Evolutionary conservation across 2,329 filamentous ascomycete species (phyloP), one percentile per base, ranked within the genome.

Genomic region (Scedosporium boydii): DNA sequence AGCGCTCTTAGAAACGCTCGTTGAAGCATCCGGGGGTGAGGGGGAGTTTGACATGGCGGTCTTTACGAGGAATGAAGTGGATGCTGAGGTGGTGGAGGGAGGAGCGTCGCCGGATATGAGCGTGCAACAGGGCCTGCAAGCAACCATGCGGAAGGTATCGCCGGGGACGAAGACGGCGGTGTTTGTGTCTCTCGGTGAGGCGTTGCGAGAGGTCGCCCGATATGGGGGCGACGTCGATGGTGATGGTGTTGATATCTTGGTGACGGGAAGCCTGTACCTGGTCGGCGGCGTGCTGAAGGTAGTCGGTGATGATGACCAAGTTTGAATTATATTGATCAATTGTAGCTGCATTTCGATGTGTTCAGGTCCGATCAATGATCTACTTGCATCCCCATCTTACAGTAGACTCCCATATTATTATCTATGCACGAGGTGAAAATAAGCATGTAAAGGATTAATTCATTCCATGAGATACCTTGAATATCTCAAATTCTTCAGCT

Each of bases 241-340:
- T 58, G 67, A 71, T 2, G 79, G 79, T 59, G 78, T 85, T 16
- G 83, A 86, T 71, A 84, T 87, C 0, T 76, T 96, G 62, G 87
- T 91, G 9, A 96, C 92, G 14, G 92, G 92, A 2, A 96, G 91
- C 72, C 76, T 96, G 69, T 89, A 96, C 78, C 80, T 96, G 46
- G 91, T 93, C 1, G 91, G 92, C 6, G 90, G 89, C 10, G 78
- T 92, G 56, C 77, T 96, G 60, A 57, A 60, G 59, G 60, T 60
- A 7, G 42, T 65, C n/a, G 27, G 27, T 10, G 10, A 14, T 14
- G 34, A 38, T 14, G 34, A 4, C 34, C 34, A 38, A 38, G 10
- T 9, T 38, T 58, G 55, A 58, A 58, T 23, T 5, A 23, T 12
- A 10, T 16, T 9, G 16, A 23, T 55, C 12, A 55, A 16, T 6